Evolutionary conservation across 192 early-diverging fungal species (phyloP), one percentile per base, ranked within the genome.

Genomic region (Allomyces macrogynus): DNA sequence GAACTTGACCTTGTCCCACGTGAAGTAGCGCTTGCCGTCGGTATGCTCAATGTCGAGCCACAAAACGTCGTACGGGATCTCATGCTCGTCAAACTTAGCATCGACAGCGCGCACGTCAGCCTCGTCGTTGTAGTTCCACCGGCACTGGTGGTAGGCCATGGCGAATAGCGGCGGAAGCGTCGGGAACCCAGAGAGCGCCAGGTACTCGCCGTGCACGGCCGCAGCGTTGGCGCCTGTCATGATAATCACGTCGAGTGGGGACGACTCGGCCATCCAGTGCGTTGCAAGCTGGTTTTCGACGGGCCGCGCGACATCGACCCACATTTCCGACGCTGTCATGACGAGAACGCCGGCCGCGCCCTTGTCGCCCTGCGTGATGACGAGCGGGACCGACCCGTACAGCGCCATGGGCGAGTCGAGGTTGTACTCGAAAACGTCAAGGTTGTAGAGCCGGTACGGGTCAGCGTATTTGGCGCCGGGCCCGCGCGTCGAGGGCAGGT

Each of bases 41-140:
- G 95, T 97, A 69, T 99, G 91, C 69, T 99, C 96, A 75, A 99
- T 99, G 76, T 99, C 96, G 63, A 99, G 75, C 96, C 96, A 99
- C 42, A 99, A 80, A 0, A 97, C 95, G 77, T 99, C 96, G 70
- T 92, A 92, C 10, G 96, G 95, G 63, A 99, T 94, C 43, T 87
- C 86, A 69, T 90, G 69, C 66, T 84, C 76, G 69, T 99, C 93
- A 77, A 99, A 91, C 61, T 86, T 84, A 20, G 75, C 80, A 72
- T 91, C 88, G 0, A 97, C 90, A 24, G 83, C 83, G 12, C 77
- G 64, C 5, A 96, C 94, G 74, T 99, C 96, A 24, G 80, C 78
- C 66, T 95, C 85, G 65, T 87, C 88, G 64, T 87, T 81, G 75
- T 97, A 99, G 74, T 97, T 99, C 96, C 96, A 99, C 63, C 96